Conservation (phyloP, 2,329 filamentous ascomycete species). For the Mollisiaceae sp. region DNA sequence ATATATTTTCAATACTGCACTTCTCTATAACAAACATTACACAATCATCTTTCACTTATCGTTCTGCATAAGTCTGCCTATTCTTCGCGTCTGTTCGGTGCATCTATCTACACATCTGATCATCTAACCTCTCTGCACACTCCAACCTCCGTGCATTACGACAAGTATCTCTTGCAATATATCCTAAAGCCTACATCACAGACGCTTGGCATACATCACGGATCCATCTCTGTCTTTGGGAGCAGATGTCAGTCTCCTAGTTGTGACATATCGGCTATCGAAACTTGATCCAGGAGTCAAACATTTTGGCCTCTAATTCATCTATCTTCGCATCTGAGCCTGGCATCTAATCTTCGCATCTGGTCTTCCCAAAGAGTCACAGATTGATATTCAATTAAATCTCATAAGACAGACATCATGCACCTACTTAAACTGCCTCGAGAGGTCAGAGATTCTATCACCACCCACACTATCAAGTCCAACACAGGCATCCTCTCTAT, state of each 20-base stretch:
- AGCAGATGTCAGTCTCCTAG: not conserved
- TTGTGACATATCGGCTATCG: not conserved
- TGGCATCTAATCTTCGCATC: not conserved
- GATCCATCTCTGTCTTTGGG: not conserved
- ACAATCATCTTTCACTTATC: no score
- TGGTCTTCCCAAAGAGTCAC: not conserved
- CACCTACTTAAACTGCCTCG: slow-evolving; percentile 10
- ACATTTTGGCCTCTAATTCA: not conserved
- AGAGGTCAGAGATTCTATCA: slow-evolving; percentile 3
- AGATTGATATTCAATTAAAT: no score
- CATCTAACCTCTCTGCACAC: no score
- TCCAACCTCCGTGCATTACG: no score
- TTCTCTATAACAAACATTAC: no score
- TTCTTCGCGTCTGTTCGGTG: no score
- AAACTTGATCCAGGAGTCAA: not conserved
- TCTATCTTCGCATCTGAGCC: slow-evolving; percentile 1
- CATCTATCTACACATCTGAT: no score
- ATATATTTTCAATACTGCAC: no score
- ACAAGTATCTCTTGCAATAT: no score
- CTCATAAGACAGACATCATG: not conserved
- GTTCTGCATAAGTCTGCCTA: no score
- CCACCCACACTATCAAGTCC: not conserved
- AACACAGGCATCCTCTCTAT: not conserved
- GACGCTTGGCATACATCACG: not conserved
- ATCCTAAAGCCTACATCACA: no score